A percentile compares a stretch with the other conserved stretches of the same genome.
Conservation (phyloP, 1,284 basidiomycete species). For the Moesziomyces parantarcticus region DNA sequence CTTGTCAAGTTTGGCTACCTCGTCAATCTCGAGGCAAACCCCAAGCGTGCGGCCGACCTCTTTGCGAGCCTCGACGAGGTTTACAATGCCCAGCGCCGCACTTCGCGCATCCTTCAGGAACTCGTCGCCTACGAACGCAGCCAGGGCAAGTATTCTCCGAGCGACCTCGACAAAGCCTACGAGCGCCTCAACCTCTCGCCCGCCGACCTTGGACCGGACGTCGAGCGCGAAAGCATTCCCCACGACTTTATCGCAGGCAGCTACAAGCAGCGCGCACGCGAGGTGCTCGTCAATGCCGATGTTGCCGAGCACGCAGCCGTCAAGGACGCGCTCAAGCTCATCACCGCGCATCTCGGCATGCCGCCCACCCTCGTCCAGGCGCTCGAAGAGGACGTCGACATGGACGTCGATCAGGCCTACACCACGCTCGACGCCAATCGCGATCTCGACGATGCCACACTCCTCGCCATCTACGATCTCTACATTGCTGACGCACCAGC, state of each 20-base stretch:
- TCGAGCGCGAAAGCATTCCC: slow-evolving; percentile 27
- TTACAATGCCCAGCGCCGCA: slow-evolving; percentile 24
- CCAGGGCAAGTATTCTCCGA: slow-evolving; percentile 22
- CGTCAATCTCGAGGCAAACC: slow-evolving; percentile 32
- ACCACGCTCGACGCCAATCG: slow-evolving; percentile 77
- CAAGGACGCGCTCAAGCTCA: slow-evolving; percentile 40
- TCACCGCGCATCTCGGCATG: slow-evolving; percentile 23
- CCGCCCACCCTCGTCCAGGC: slow-evolving; percentile 25
- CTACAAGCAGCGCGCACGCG: slow-evolving; percentile 37
- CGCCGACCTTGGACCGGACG: slow-evolving; percentile 28
- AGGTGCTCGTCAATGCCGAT: slow-evolving; percentile 34
- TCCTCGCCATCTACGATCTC: slow-evolving; percentile 79
- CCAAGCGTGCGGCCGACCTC: slow-evolving; percentile 14
- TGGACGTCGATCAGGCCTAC: slow-evolving; percentile 80
- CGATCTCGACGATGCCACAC: slow-evolving; percentile 79
- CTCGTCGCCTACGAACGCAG: slow-evolving; percentile 44
- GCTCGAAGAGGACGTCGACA: slow-evolving; percentile 32
- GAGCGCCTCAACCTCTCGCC: slow-evolving; percentile 30
- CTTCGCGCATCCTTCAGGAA: slow-evolving; percentile 38
- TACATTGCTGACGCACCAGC: slow-evolving; percentile 75
- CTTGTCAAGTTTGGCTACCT: slow-evolving; percentile 50
- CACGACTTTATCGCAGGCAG: slow-evolving; percentile 38
- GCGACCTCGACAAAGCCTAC: slow-evolving; percentile 45
- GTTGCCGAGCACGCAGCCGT: slow-evolving; percentile 35
- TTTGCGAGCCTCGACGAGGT: slow-evolving; percentile 35